phyloP scores from a whole-genome alignment of 768 basidiomycete genomes.

The Sarcodon sp. region DNA sequence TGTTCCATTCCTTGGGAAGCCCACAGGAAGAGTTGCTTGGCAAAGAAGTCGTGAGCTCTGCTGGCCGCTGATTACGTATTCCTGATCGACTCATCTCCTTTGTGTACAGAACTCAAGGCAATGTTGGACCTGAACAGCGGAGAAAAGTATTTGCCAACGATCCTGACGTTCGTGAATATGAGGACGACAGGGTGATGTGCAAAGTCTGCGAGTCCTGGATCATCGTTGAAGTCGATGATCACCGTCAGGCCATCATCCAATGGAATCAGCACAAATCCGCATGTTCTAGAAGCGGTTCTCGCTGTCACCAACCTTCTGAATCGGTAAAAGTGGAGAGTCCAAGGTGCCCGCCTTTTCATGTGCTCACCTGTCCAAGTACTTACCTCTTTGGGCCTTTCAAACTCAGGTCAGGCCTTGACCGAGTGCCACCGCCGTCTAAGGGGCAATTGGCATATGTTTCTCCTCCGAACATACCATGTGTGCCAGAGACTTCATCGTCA shows the following conservation, averaged over 20 bases:
- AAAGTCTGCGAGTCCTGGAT: constrained; percentile 60
- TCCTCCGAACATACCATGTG: background rate
- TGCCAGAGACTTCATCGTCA: background rate
- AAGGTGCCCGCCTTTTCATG: background rate
- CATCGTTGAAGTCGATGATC: constrained; percentile 44
- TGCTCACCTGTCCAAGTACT: background rate
- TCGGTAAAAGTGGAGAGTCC: too few relatives aligned
- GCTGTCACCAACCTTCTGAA: background rate
- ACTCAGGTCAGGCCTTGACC: background rate
- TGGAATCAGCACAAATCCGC: constrained; percentile 52
- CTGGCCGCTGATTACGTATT: background rate
- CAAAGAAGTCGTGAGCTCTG: constrained; percentile 55
- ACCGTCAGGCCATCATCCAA: constrained; percentile 43
- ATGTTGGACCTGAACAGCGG: constrained; percentile 42
- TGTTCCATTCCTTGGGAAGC: constrained; percentile 87
- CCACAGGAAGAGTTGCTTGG: constrained; percentile 70
- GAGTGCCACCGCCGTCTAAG: too few relatives aligned
- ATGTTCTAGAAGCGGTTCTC: constrained; percentile 18
- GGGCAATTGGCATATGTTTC: too few relatives aligned
- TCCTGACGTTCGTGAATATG: constrained; percentile 57
- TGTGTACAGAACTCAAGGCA: constrained; percentile 4
- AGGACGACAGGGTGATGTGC: constrained; percentile 60
- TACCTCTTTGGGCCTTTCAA: too few relatives aligned
- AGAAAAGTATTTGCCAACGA: constrained; percentile 48
- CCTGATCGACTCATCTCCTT: background rate